Conservation (phyloP, 2,329 filamentous ascomycete genomes). For the Exophiala calicioides region DNA sequence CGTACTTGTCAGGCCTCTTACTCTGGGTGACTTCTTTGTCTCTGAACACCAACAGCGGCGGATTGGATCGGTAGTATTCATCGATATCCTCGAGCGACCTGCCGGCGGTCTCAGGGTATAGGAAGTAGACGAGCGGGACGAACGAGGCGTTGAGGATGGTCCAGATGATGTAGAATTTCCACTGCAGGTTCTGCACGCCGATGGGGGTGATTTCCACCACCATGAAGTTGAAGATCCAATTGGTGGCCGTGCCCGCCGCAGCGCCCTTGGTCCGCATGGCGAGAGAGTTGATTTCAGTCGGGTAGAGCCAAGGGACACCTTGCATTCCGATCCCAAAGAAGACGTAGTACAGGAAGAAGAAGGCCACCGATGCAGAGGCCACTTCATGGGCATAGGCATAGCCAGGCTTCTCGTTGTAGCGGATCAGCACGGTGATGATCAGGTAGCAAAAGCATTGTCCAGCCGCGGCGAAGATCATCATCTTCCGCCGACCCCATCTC, state of each 20-base stretch:
- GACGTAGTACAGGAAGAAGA: constrained; percentile 58
- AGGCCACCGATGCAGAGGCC: constrained; percentile 45
- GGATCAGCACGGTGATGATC: constrained; percentile 54
- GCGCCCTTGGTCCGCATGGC: constrained; percentile 53
- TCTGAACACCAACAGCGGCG: constrained; percentile 47
- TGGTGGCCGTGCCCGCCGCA: constrained; percentile 52
- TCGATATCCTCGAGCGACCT: constrained; percentile 40
- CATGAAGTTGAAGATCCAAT: constrained; percentile 55
- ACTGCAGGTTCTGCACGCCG: constrained; percentile 43
- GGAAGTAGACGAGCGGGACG: constrained; percentile 49
- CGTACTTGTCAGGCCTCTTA: constrained; percentile 51
- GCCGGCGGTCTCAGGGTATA: constrained; percentile 40
- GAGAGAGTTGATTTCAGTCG: constrained; percentile 53
- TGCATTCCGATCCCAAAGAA: constrained; percentile 56
- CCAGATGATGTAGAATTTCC: constrained; percentile 51
- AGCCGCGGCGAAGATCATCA: constrained; percentile 59
- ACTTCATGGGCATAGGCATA: constrained; percentile 29
- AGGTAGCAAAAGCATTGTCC: constrained; percentile 56
- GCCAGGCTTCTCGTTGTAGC: constrained; percentile 44
- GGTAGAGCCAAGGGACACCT: constrained; percentile 51
- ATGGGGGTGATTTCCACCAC: constrained; percentile 49
- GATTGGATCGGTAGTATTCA: constrained; percentile 41
- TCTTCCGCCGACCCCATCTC: constrained; percentile 57
- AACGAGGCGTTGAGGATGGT: constrained; percentile 49
- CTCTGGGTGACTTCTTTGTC: constrained; percentile 51